Percentiles rank a stretch among this genome's conserved stretches.
Conservation (phyloP, 805 yeast genomes). For the Millerago galiae region DNA sequence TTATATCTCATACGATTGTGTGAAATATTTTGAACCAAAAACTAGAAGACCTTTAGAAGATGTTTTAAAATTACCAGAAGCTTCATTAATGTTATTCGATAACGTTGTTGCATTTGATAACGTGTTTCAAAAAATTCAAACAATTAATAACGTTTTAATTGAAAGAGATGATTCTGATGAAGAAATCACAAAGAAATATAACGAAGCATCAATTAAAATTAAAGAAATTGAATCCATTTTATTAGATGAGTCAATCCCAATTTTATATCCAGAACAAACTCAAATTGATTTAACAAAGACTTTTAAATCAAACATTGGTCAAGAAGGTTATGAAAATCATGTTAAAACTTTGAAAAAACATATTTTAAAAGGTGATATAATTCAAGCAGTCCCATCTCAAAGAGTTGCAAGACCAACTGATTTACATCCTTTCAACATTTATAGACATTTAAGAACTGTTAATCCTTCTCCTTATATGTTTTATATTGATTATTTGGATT, state of each 20-base stretch:
- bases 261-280: constrained; percentile 68
- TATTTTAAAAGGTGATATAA: constrained; percentile 85
- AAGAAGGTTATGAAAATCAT: constrained; percentile 84
- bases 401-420: constrained; percentile 93
- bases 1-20: constrained; percentile 92
- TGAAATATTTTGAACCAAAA: constrained; percentile 92
- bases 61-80: constrained; percentile 81
- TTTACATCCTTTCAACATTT: constrained; percentile 93
- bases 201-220: constrained; percentile 52
- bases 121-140: constrained; percentile 88
- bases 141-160: constrained; percentile 71
- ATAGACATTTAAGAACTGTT: constrained; percentile 89
- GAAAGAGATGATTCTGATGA: constrained; percentile 25
- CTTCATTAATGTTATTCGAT: constrained; percentile 87
- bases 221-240: constrained; percentile 45
- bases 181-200: constrained; percentile 39
- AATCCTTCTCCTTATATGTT: constrained; percentile 97
- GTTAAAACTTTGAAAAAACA: constrained; percentile 72
- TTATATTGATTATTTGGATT: constrained; percentile 85
- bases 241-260: constrained; percentile 34
- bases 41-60: constrained; percentile 74
- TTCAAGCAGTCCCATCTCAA: constrained; percentile 98
- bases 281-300: constrained; percentile 61
- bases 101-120: constrained; percentile 88
- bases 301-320: constrained; percentile 86